A percentile compares a stretch with the other conserved stretches of the same genome.
phyloP scores from a whole-genome alignment of 169 alveolate species.

The Eimeria sp. region DNA sequence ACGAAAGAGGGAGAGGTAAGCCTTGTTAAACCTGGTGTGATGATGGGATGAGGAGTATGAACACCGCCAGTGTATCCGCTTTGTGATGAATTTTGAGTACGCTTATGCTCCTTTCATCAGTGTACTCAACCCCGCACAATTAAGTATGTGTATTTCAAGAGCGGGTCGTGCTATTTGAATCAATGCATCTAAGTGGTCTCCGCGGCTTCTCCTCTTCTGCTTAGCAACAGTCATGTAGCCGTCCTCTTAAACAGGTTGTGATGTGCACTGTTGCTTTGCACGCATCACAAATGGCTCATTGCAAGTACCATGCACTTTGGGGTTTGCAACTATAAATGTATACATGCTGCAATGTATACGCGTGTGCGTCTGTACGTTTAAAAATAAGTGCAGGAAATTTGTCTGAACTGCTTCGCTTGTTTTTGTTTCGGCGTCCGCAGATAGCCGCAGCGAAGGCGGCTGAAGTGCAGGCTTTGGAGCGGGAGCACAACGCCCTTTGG shows the following conservation, averaged over 20 bases:
- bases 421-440: constrained; percentile 1
- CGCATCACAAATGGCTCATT: no score
- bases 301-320: no score
- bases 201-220: no score
- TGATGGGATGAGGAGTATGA: constrained; percentile 14
- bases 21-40: not conserved
- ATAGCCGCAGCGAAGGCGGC: constrained; percentile 89
- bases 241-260: no score
- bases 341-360: not conserved
- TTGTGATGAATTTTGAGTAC: not conserved
- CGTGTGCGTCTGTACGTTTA: not conserved
- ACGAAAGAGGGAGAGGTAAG: constrained; percentile 79
- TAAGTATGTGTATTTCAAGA: no score
- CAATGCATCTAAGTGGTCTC: no score
- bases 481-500: constrained; percentile 97
- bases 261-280: no score
- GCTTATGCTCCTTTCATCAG: not conserved
- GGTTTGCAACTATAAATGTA: not conserved
- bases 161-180: no score
- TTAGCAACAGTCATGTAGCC: no score
- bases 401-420: not conserved
- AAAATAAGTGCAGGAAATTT: not conserved
- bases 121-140: not conserved
- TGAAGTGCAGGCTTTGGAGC: constrained; percentile 94
- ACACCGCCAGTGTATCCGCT: not conserved